Base-by-base conservation (phyloP, 208 protist species). In the Trypanosoma rangeli region DNA sequence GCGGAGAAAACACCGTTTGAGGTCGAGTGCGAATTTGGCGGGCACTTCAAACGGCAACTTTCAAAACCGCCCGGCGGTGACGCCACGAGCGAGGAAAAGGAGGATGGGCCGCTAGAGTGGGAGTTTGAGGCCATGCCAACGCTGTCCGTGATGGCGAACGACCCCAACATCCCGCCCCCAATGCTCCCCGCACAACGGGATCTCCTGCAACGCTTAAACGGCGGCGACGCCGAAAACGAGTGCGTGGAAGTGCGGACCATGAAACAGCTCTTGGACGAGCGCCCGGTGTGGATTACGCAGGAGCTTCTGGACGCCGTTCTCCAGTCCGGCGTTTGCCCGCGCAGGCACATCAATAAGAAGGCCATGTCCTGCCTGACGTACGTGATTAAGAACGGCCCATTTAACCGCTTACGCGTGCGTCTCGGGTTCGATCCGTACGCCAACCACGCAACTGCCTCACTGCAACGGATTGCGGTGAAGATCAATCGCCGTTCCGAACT, bases 371-470 rank as follows among this genome's bases (percentile, higher is more conserved):
- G 78, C 50, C 69, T 92, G 42, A 92, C 90, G 20, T 95, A 95
- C 58, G 48, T 84, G 5, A 82, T 95, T 29, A 62, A 60, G 42
- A 88, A 75, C 57, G 90, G 90, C 4, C 85, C 90, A 9, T 95
- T 90, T 78, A 89, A 91, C 68, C 81, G 90, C 5, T 64, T 93
- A n/a, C 85, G 87, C 49, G 76, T 95, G 58, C 81, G 86, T 3
- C 55, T 88, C n/a, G 86, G 79, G 53, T 92, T 84, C 78, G 75
- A 95, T 67, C 90, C 90, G 0, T 95, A 90, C 68, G 77, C 67
- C 24, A 79, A 53, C 60, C 87, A 86, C 65, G 54, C n/a, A 18
- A 58, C 71, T 33, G 71, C 64, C 31, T 44, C 57, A 26, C 54
- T 76, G 58, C 81, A 93, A 70, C 70, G 80, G 35, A 50, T 90